Percentiles rank a stretch among this genome's conserved stretches.
These are phyloP conservation scores for Melastoma candidum DNA, from an alignment of 441 rosid species.

Conservation along the genomic window DNA sequence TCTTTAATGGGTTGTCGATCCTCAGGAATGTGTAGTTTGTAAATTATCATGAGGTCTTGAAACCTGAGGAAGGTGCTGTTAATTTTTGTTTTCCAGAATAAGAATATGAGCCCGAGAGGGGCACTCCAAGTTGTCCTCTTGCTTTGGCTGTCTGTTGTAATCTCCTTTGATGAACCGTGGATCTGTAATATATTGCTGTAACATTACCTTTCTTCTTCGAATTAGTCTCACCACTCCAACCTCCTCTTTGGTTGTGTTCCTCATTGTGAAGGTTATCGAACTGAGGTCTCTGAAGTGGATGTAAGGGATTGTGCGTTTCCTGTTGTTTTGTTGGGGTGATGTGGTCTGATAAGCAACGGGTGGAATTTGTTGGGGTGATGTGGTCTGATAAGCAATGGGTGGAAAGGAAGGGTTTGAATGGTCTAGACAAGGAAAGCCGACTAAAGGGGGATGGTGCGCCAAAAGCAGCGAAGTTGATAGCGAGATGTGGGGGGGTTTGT, in stretches of 20 bases:
- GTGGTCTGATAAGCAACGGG: no score
- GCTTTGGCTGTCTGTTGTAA: conserved; percentile 3
- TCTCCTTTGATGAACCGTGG: conserved; percentile 6
- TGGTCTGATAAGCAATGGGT: no score
- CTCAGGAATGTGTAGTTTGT: not conserved
- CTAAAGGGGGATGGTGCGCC: no score
- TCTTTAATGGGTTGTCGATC: not conserved
- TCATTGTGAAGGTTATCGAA: no score
- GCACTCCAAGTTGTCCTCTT: conserved; percentile 4
- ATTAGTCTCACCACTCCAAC: not conserved
- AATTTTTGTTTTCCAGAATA: conserved; percentile 8
- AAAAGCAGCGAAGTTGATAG: no score
- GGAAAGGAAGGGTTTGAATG: not conserved
- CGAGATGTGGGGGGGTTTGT: no score
- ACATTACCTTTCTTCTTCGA: not conserved
- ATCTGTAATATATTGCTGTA: conserved; percentile 3
- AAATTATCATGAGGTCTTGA: conserved; percentile 9
- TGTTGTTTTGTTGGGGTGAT: not conserved
- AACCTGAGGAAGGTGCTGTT: conserved; percentile 12
- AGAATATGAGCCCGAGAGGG: conserved; percentile 19
- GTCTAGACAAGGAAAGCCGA: not conserved
- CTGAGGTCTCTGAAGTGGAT: conserved; percentile 3
- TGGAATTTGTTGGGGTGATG: not conserved
- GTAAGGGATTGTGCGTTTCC: not conserved
- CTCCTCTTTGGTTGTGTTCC: not conserved